These are phyloP conservation scores for Candida krabiensis DNA, from an alignment of 805 yeast genomes.

Conservation along the genomic window DNA sequence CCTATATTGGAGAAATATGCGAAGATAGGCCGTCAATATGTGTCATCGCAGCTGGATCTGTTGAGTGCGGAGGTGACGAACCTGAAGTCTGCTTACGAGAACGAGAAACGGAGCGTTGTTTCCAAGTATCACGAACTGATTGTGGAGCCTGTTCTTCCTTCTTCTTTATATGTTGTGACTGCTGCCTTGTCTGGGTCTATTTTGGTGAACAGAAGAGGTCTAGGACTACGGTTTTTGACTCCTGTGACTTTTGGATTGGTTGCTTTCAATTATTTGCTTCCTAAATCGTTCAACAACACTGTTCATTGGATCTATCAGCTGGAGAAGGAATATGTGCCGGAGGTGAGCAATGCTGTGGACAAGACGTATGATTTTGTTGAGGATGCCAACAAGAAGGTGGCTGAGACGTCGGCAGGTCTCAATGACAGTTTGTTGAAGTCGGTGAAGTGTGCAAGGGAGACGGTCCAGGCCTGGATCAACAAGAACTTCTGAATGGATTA, in stretches of 20 bases:
- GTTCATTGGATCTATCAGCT: conserved; percentile 24
- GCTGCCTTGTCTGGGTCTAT: conserved; percentile 58
- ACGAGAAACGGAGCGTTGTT: conserved; percentile 39
- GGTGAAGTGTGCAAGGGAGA: conserved; percentile 9
- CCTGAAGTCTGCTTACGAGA: conserved; percentile 44
- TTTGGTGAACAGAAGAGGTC: conserved; percentile 43
- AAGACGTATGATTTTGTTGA: conserved; percentile 4
- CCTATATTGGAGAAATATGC: conserved; percentile 46
- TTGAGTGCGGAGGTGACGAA: conserved; percentile 46
- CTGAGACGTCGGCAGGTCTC: conserved; percentile 3
- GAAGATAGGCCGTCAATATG: conserved; percentile 38
- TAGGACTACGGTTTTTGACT: conserved; percentile 50
- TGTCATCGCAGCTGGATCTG: conserved; percentile 38
- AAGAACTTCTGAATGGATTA: conserved; percentile 7
- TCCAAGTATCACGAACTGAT: conserved; percentile 36
- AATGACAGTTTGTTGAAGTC: conserved; percentile 2
- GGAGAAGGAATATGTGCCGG: conserved; percentile 40
- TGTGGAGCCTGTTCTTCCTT: conserved; percentile 57
- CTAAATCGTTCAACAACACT: conserved; percentile 43
- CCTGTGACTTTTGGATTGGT: conserved; percentile 52
- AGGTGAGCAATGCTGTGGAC: conserved; percentile 28
- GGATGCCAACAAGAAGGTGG: conserved; percentile 3
- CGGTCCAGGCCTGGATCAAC: conserved; percentile 6
- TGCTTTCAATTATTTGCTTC: conserved; percentile 48
- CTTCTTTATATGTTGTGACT: conserved; percentile 53